phyloP scores from a whole-genome alignment of 805 yeast species.

The Lachancea sp. region DNA sequence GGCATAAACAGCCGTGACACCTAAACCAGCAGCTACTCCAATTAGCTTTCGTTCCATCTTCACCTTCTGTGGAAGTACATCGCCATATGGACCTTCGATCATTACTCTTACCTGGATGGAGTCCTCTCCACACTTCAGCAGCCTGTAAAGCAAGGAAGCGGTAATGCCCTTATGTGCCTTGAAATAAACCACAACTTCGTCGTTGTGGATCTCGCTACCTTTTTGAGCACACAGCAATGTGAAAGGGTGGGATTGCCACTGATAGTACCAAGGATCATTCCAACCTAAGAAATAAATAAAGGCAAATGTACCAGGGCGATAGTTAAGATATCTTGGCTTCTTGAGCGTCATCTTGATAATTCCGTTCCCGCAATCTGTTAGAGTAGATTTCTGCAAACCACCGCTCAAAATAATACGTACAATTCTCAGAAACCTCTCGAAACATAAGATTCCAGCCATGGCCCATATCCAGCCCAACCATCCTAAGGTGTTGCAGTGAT shows the following conservation, averaged over 20 bases:
- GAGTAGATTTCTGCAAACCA: constrained; percentile 22
- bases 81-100: constrained; percentile 63
- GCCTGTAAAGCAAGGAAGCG: constrained; percentile 33
- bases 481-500: constrained; percentile 48
- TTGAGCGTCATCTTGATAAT: constrained; percentile 37
- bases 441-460: constrained; percentile 41
- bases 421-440: constrained; percentile 46
- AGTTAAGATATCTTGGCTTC: constrained; percentile 42
- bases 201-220: constrained; percentile 27
- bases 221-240: constrained; percentile 42
- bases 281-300: constrained; percentile 52
- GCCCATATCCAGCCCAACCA: constrained; percentile 48
- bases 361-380: constrained; percentile 26
- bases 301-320: constrained; percentile 50
- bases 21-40: constrained; percentile 48
- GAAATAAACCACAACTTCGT: constrained; percentile 36
- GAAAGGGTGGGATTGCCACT: constrained; percentile 64
- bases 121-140: constrained; percentile 29
- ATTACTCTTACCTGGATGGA: constrained; percentile 35
- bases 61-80: constrained; percentile 32
- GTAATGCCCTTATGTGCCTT: constrained; percentile 58
- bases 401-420: constrained; percentile 32
- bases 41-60: constrained; percentile 35
- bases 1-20: constrained; percentile 46
- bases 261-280: constrained; percentile 42